phyloP scores from a whole-genome alignment of 2,329 filamentous ascomycete genomes.

The Atkinsonella hypoxylon region DNA sequence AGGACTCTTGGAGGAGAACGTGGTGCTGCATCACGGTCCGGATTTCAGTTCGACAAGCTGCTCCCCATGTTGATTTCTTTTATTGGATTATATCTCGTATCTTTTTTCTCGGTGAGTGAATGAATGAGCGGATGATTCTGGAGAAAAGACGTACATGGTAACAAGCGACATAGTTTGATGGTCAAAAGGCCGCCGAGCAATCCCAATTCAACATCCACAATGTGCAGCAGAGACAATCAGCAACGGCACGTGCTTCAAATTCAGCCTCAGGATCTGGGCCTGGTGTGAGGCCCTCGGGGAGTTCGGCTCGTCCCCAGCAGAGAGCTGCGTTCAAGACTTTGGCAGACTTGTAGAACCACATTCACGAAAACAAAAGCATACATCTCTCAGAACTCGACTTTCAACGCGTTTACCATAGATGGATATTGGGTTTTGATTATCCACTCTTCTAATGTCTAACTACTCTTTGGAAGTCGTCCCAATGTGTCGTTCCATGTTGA shows the following conservation, averaged over 20 bases:
- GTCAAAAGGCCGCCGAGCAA: slow-evolving; percentile 47
- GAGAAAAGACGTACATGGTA: slow-evolving; percentile 10
- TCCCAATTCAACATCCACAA: slow-evolving; percentile 46
- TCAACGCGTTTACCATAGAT: no score
- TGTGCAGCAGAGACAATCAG: slow-evolving; percentile 6
- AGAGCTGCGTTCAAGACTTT: slow-evolving; percentile 37
- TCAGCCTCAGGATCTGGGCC: not conserved
- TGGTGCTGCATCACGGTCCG: slow-evolving; percentile 13
- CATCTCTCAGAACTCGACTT: no score
- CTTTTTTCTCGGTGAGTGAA: slow-evolving; percentile 44
- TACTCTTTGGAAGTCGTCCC: no score
- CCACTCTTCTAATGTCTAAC: no score
- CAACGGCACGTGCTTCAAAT: not conserved
- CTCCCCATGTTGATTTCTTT: slow-evolving; percentile 40
- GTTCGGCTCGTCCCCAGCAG: slow-evolving; percentile 15
- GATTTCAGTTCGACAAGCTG: slow-evolving; percentile 28
- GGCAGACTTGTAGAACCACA: slow-evolving; percentile 31
- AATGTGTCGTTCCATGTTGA: no score
- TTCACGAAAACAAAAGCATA: not conserved
- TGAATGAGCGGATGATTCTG: slow-evolving; percentile 3
- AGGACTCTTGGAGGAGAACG: slow-evolving; percentile 41
- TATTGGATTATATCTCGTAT: slow-evolving; percentile 48
- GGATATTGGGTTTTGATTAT: no score
- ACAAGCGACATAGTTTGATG: slow-evolving; percentile 37
- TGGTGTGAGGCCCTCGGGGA: slow-evolving; percentile 9